Conservation (phyloP, 306 rosid genomes). For the Quercus suber region DNA sequence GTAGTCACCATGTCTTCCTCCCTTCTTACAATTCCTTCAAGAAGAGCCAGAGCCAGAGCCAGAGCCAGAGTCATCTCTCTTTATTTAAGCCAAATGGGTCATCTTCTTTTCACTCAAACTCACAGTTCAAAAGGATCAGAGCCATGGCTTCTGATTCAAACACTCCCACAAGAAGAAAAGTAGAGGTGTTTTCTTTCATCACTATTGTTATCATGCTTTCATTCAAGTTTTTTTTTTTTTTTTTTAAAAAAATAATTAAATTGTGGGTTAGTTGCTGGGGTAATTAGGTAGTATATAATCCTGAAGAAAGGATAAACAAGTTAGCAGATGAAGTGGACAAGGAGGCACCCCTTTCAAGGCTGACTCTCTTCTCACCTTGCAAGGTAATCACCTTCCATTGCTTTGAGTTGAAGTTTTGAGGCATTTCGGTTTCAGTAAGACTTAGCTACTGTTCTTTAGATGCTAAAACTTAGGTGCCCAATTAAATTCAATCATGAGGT, state of each 20-base stretch:
- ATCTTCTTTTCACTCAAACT: conserved; percentile 31
- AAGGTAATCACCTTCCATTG: conserved; percentile 51
- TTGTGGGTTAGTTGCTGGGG: conserved; percentile 26
- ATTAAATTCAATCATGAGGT: no score
- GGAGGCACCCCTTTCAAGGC: conserved; percentile 82
- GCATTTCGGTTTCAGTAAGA: neutral
- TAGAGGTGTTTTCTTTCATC: conserved; percentile 52
- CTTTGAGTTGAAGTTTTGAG: conserved; percentile 5
- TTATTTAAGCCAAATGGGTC: conserved; percentile 43
- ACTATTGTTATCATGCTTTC: conserved; percentile 1
- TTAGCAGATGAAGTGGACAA: conserved; percentile 70
- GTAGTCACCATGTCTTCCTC: conserved; percentile 38
- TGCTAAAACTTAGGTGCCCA: no score
- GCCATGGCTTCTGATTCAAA: conserved; percentile 52
- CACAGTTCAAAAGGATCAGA: conserved; percentile 35
- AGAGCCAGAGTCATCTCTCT: conserved; percentile 15
- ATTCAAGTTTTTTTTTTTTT: conserved; percentile 9
- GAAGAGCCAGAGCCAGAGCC: conserved; percentile 13
- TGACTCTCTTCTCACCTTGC: conserved; percentile 92
- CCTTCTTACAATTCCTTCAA: conserved; percentile 31
- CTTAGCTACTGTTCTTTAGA: no score
- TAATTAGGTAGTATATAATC: conserved; percentile 69
- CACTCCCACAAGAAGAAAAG: conserved; percentile 45
- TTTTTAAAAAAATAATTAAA: neutral
- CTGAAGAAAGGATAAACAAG: conserved; percentile 78